These are phyloP conservation scores for Ocimum tenuiflorum DNA, from an alignment of 257 asterid genomes.

Conservation along the genomic window DNA sequence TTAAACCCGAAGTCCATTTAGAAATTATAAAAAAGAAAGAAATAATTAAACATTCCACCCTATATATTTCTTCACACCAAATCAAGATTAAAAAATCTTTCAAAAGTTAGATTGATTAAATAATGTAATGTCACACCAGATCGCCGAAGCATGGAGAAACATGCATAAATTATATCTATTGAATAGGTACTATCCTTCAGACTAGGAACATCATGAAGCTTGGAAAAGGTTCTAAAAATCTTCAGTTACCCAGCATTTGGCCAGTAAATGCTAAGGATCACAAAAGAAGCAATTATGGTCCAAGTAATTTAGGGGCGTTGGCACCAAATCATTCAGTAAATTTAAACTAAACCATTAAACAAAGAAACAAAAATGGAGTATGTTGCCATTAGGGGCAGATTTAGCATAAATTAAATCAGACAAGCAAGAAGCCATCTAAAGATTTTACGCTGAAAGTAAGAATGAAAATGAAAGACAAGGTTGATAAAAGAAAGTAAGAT, in stretches of 20 bases:
- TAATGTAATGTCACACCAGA: too few species aligned
- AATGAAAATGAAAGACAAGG: too few species aligned
- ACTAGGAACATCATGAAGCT: neutral
- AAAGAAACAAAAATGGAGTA: neutral
- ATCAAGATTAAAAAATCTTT: too few species aligned
- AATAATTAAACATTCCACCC: too few species aligned
- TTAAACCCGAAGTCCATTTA: too few species aligned
- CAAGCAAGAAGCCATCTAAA: neutral
- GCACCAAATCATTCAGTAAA: neutral
- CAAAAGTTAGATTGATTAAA: too few species aligned
- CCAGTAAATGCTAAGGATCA: neutral
- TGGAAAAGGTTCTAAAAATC: neutral
- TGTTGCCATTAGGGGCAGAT: neutral
- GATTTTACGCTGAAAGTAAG: neutral
- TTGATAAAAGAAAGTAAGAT: too few species aligned
- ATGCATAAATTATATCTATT: too few species aligned
- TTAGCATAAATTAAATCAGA: neutral
- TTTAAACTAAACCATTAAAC: neutral
- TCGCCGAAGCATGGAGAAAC: too few species aligned
- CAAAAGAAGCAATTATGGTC: neutral
- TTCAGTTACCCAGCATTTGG: neutral
- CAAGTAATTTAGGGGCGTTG: neutral
- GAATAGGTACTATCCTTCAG: too few species aligned
- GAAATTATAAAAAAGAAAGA: too few species aligned
- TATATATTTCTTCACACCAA: too few species aligned